Conservation (phyloP, 192 early-diverging fungal genomes). For the Coemansia sp. region DNA sequence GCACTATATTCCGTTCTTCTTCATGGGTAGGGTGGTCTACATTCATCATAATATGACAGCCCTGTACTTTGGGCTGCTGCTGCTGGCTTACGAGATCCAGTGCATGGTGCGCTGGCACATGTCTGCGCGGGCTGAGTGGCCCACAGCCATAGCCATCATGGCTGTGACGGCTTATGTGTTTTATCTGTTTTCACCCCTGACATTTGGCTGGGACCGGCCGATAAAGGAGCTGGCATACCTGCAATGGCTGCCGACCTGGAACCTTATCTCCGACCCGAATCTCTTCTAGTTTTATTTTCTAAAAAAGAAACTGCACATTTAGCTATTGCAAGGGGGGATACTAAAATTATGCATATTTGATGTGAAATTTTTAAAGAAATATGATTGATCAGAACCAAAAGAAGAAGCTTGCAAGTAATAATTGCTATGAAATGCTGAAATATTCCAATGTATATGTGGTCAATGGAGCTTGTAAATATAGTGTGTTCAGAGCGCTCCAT, state of each 20-base stretch:
- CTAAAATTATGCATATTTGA: no score
- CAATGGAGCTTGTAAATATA: no score
- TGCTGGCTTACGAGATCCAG: constrained; percentile 70
- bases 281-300: no score
- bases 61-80: constrained; percentile 66
- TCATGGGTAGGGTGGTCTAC: constrained; percentile 72
- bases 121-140: constrained; percentile 20
- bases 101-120: constrained; percentile 58
- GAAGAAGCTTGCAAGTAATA: no score
- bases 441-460: no score
- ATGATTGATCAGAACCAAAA: no score
- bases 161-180: constrained; percentile 51
- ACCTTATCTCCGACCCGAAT: constrained; percentile 50
- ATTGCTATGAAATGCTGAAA: no score
- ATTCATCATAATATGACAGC: constrained; percentile 72
- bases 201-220: constrained; percentile 72
- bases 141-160: background rate
- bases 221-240: constrained; percentile 51
- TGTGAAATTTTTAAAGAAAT: no score
- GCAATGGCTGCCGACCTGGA: constrained; percentile 74
- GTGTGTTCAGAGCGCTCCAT: no score
- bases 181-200: constrained; percentile 67
- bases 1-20: constrained; percentile 66
- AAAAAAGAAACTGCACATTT: no score
- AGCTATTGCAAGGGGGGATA: no score